Conservation (phyloP, 2,329 filamentous ascomycete genomes). For the Talaromyces funiculosus region DNA sequence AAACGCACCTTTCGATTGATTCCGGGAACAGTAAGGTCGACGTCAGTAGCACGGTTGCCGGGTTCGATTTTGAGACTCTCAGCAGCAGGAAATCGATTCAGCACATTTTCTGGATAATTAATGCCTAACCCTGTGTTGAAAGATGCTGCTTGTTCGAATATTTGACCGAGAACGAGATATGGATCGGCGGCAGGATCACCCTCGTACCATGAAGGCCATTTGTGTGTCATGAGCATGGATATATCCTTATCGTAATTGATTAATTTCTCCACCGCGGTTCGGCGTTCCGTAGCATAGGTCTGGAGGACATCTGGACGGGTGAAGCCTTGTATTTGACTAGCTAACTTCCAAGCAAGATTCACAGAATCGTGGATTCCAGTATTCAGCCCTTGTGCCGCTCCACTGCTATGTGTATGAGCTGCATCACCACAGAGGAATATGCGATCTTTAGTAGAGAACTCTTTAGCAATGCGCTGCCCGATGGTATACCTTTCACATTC, state of each 20-base stretch:
- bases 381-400: constrained; percentile 23
- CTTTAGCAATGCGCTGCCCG: constrained; percentile 34
- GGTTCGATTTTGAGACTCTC: constrained; percentile 22
- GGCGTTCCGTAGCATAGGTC: constrained; percentile 27
- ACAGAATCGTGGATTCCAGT: constrained; percentile 49
- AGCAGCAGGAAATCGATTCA: constrained; percentile 15
- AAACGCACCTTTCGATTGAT: constrained; percentile 19
- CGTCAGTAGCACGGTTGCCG: constrained; percentile 22
- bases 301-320: constrained; percentile 20
- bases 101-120: constrained; percentile 16
- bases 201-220: constrained; percentile 30
- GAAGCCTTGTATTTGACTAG: constrained; percentile 40
- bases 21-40: constrained; percentile 21
- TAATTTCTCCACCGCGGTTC: constrained; percentile 25
- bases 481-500: constrained; percentile 34
- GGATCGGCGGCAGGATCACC: constrained; percentile 24
- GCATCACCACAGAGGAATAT: constrained; percentile 17
- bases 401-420: constrained; percentile 17
- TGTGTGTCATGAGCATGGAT: constrained; percentile 14
- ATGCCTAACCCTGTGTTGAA: constrained; percentile 24
- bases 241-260: constrained; percentile 25
- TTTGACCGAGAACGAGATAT: constrained; percentile 19
- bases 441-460: constrained; percentile 35
- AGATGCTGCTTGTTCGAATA: constrained; percentile 19
- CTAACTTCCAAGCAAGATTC: constrained; percentile 54